Percentiles rank a stretch among this genome's conserved stretches.
phyloP scores from a whole-genome alignment of 192 early-diverging fungal species.

The Entomortierella chlamydospora region DNA sequence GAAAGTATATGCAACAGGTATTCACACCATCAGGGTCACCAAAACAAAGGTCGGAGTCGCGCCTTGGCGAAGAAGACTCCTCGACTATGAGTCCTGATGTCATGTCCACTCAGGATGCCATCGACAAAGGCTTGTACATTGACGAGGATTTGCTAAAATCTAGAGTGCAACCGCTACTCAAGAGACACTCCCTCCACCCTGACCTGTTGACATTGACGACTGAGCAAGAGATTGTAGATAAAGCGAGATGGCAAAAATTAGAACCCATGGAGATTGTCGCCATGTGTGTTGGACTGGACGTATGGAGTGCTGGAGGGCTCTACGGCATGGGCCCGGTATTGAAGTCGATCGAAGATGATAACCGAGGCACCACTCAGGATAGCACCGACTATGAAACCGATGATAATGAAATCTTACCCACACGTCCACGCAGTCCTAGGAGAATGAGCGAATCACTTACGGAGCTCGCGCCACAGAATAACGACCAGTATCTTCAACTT shows the following conservation, averaged over 20 bases:
- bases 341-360: constrained; percentile 24
- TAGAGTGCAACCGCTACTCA: constrained; percentile 53
- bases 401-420: not conserved
- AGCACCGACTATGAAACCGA: constrained; percentile 18
- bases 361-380: not conserved
- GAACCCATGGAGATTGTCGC: constrained; percentile 71
- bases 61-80: constrained; percentile 7
- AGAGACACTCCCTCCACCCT: constrained; percentile 67
- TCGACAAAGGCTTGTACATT: constrained; percentile 9
- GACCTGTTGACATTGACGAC: constrained; percentile 56
- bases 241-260: constrained; percentile 65
- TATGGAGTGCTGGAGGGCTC: constrained; percentile 62
- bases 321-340: constrained; percentile 39
- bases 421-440: not conserved
- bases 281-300: constrained; percentile 65
- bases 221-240: constrained; percentile 58
- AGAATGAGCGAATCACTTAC: not conserved
- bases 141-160: constrained; percentile 51
- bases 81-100: not conserved
- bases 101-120: constrained; percentile 21
- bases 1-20: constrained; percentile 44
- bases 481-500: not conserved
- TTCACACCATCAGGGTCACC: constrained; percentile 34
- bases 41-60: constrained; percentile 17
- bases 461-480: too few relatives aligned